Conservation (phyloP, 768 basidiomycete species). For the Hypholoma fasciculare region DNA sequence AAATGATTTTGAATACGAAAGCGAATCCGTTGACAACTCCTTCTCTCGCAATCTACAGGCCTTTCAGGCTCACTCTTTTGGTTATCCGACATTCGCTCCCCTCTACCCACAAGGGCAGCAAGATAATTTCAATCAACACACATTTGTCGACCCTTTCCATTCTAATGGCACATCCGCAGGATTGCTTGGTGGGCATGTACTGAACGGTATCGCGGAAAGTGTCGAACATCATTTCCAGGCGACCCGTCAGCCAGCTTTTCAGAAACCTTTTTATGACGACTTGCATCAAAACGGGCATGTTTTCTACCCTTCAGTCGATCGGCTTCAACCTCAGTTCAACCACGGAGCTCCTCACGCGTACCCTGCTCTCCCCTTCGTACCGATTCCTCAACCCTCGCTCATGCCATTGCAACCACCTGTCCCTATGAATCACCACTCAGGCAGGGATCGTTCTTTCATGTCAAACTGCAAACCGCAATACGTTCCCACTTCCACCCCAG, state of each 20-base stretch:
- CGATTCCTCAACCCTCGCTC: constrained; percentile 17
- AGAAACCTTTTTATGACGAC: constrained; percentile 21
- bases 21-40: constrained; percentile 37
- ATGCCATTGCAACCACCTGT: constrained; percentile 11
- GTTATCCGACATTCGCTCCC: constrained; percentile 34
- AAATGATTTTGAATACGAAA: constrained; percentile 57
- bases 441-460: constrained; percentile 7
- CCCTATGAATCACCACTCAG: constrained; percentile 5
- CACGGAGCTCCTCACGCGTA: constrained; percentile 19
- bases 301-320: constrained; percentile 16
- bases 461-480: constrained; percentile 1
- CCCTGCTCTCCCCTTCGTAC: constrained; percentile 16
- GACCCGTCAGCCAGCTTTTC: constrained; percentile 26
- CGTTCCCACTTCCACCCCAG: neutral
- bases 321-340: constrained; percentile 16
- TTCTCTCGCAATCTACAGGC: constrained; percentile 34
- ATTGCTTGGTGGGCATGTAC: constrained; percentile 21
- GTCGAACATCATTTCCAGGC: constrained; percentile 45
- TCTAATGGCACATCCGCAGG: constrained; percentile 20
- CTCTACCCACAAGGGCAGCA: constrained; percentile 24
- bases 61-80: constrained; percentile 31
- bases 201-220: constrained; percentile 39
- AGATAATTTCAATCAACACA: constrained; percentile 24
- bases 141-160: constrained; percentile 45
- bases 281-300: constrained; percentile 15